A percentile compares a stretch with the other conserved stretches of the same genome.
Conservation (phyloP, 257 asterid genomes). For the Solanum piurae region DNA sequence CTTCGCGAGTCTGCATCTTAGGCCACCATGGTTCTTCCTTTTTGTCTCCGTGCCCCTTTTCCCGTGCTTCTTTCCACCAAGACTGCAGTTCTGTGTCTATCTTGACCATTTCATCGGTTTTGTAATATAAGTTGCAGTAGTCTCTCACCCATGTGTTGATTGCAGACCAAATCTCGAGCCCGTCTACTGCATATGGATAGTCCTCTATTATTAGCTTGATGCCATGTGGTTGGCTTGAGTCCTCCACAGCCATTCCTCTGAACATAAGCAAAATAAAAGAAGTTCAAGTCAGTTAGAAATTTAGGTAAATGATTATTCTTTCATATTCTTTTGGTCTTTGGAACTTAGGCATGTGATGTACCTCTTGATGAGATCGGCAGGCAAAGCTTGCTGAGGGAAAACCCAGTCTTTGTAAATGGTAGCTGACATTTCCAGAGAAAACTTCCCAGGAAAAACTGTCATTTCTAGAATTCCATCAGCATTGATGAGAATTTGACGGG, state of each 20-base stretch:
- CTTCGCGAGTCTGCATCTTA: constrained; percentile 45
- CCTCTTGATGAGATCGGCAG: background rate
- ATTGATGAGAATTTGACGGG: constrained; percentile 14
- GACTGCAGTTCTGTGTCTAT: constrained; percentile 53
- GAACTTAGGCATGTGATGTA: background rate
- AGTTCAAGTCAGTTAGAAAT: background rate
- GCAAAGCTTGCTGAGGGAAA: constrained; percentile 19
- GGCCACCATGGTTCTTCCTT: constrained; percentile 76
- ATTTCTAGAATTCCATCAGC: constrained; percentile 17
- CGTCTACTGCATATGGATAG: constrained; percentile 86
- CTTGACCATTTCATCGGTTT: constrained; percentile 28
- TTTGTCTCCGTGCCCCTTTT: constrained; percentile 66
- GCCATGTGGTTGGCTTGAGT: constrained; percentile 46
- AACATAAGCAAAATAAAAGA: background rate
- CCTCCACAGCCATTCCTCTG: constrained; percentile 20
- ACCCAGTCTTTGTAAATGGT: constrained; percentile 16
- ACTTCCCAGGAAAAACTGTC: constrained; percentile 11
- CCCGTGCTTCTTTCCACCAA: constrained; percentile 74
- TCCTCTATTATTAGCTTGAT: constrained; percentile 54
- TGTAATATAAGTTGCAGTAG: constrained; percentile 61
- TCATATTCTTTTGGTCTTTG: background rate
- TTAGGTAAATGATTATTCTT: constrained; percentile 5
- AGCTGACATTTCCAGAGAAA: constrained; percentile 22
- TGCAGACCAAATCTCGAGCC: constrained; percentile 71
- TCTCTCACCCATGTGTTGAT: constrained; percentile 63